Base-by-base conservation (phyloP, 306 rosid genomes). In the Neltuma alba region DNA sequence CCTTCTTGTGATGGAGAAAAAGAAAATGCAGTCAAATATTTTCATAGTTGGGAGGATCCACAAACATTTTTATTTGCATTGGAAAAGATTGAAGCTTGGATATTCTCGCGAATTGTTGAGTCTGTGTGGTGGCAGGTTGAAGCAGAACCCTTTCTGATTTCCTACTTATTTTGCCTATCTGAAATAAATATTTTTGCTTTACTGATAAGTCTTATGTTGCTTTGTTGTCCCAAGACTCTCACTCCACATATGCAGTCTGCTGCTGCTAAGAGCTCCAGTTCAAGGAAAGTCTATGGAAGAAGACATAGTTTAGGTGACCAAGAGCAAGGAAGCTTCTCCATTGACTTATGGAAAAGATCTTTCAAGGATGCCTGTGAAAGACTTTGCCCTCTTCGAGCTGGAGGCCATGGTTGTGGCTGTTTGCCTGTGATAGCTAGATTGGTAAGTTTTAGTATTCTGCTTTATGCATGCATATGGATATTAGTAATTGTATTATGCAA, bases 51-150 rank as follows among this genome's bases (percentile, higher is more conserved):
- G 92, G 90, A 88, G 83, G 86, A 93, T 48, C 88, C 91, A 3
- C 79, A 85, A 68, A 79, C 77, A 67, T 86, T 91, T 83, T 54
- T 90, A 80, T 55, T 68, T 25, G 87, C 94, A 52, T 79, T 93
- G 89, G 91, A 91, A 86, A 91, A 88, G 81, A 85, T 93, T 70
- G 98, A 93, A 82, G 89, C 89, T 5, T 93, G 98, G 98, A 89
- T 93, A 75, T 93, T 93, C 87, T 85, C 89, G 62, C 87, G 98
- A 82, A 93, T 93, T 74, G 91, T 91, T n/a, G 97, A 93, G 86
- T 93, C 98, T 69, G 91, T 93, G 74, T 93, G 98, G 98, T 93
- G 98, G 98, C 98, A 91, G 97, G 98, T 93, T 72, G 84, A 55
- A 70, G 79, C 48, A 20, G 42, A 77, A 79, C 27, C 65, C 44